These are phyloP conservation scores for Xylaria multiplex DNA, from an alignment of 2,329 filamentous ascomycete species.

Conservation along the genomic window DNA sequence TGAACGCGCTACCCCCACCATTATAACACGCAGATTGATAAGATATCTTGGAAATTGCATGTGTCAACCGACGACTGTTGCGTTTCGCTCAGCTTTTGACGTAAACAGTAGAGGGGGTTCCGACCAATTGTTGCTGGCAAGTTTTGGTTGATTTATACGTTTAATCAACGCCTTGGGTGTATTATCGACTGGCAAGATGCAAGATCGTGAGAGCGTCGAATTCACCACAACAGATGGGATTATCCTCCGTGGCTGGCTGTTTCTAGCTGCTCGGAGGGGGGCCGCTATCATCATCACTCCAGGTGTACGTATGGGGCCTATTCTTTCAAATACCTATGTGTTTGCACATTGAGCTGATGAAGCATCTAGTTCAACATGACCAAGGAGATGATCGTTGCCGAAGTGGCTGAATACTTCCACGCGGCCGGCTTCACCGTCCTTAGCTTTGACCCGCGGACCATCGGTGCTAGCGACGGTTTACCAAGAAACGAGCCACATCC, in stretches of 20 bases:
- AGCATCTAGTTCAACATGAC: too few relatives aligned
- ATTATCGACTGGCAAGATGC: background rate
- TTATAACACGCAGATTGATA: too few relatives aligned
- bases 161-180: too few relatives aligned
- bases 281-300: slow-evolving; percentile 47
- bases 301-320: slow-evolving; percentile 38
- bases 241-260: slow-evolving; percentile 53
- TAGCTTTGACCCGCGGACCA: slow-evolving; percentile 51
- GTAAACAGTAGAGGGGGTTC: too few relatives aligned
- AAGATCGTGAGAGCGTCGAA: slow-evolving; percentile 48
- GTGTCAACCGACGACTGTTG: too few relatives aligned
- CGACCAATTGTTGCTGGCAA: too few relatives aligned
- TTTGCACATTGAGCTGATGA: too few relatives aligned
- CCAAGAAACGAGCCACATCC: slow-evolving; percentile 54
- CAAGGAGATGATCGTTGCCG: slow-evolving; percentile 49
- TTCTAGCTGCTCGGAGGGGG: slow-evolving; percentile 43
- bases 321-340: too few relatives aligned
- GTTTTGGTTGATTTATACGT: too few relatives aligned
- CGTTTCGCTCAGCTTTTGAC: too few relatives aligned
- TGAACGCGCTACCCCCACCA: too few relatives aligned
- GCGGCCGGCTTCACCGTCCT: slow-evolving; percentile 50
- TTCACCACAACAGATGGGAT: slow-evolving; percentile 55
- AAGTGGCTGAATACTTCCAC: slow-evolving; percentile 50
- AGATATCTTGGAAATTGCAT: too few relatives aligned
- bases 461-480: slow-evolving; percentile 52